Percentiles rank a stretch among this genome's conserved stretches.
Conservation (phyloP, 768 basidiomycete species). For the Suillus hirtellus region DNA sequence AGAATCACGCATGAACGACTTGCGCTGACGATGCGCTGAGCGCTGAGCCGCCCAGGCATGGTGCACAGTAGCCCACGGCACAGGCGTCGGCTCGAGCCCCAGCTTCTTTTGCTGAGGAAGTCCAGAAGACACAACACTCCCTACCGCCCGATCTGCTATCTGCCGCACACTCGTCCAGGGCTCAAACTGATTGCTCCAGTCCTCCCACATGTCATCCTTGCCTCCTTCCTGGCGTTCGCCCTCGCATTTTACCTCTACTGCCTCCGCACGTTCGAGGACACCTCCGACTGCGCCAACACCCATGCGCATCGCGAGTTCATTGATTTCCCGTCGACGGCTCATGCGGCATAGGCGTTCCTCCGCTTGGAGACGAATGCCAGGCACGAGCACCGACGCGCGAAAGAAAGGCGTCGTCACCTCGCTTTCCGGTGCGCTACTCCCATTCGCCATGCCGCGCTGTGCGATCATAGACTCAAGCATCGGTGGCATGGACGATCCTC, state of each 20-base stretch:
- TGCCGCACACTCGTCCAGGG: conserved; percentile 68
- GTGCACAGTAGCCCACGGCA: conserved; percentile 69
- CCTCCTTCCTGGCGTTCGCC: conserved; percentile 5
- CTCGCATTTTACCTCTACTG: conserved; percentile 13
- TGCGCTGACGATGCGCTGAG: conserved; percentile 51
- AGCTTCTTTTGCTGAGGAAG: conserved; percentile 14
- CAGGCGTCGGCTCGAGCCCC: conserved; percentile 48
- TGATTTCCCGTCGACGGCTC: conserved; percentile 68
- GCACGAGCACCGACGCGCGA: conserved; percentile 70
- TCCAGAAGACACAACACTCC: conserved; percentile 48
- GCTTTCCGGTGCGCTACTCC: conserved; percentile 20
- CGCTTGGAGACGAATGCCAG: conserved; percentile 51
- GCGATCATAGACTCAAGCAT: conserved; percentile 25
- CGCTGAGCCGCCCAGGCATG: conserved; percentile 64
- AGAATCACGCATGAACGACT: conserved; percentile 60
- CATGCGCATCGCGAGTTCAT: conserved; percentile 83
- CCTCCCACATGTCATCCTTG: conserved; percentile 45
- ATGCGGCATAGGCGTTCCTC: conserved; percentile 61
- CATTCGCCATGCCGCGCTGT: conserved; percentile 23
- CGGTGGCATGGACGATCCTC: conserved; percentile 41
- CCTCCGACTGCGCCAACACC: conserved; percentile 78
- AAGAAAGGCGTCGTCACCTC: conserved; percentile 49
- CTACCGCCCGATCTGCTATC: conserved; percentile 77
- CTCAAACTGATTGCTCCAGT: conserved; percentile 73
- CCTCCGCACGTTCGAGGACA: conserved; percentile 40